Evolutionary conservation across 805 yeast genomes (phyloP).

Genomic region (Metschnikowia matae): DNA sequence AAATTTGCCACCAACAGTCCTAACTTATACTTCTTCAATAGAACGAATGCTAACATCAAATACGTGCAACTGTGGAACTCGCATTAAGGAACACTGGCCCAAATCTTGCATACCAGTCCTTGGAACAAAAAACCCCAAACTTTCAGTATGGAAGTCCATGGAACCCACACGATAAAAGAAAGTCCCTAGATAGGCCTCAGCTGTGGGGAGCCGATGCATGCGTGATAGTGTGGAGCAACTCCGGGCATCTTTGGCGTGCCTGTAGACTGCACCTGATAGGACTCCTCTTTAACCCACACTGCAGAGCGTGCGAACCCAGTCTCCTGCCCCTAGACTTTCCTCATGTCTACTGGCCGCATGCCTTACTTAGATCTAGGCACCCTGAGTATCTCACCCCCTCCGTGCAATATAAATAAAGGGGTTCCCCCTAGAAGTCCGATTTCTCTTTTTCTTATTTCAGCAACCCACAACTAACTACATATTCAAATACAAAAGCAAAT

Average conservation of each 20-base stretch:
- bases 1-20: no score
- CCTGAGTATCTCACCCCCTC: not conserved
- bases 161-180: not conserved
- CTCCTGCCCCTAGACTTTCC: not conserved
- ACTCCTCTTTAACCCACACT: not conserved
- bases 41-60: no score
- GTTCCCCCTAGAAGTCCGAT: not conserved
- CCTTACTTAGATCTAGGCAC: not conserved
- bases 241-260: constrained; percentile 1
- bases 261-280: constrained; percentile 1
- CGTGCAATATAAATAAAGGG: not conserved
- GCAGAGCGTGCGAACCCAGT: not conserved
- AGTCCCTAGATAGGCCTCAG: not conserved
- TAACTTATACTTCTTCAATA: no score
- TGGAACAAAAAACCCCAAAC: no score
- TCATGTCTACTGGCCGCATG: not conserved
- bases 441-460: not conserved
- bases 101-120: not conserved
- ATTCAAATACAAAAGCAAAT: no score
- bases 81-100: not conserved
- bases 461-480: no score
- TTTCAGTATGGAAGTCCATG: not conserved
- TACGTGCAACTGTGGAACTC: no score
- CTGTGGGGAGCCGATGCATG: not conserved
- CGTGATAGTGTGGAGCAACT: not conserved